These are phyloP conservation scores for Oldenlandia corymbosa DNA, from an alignment of 257 asterid species.

Conservation along the genomic window DNA sequence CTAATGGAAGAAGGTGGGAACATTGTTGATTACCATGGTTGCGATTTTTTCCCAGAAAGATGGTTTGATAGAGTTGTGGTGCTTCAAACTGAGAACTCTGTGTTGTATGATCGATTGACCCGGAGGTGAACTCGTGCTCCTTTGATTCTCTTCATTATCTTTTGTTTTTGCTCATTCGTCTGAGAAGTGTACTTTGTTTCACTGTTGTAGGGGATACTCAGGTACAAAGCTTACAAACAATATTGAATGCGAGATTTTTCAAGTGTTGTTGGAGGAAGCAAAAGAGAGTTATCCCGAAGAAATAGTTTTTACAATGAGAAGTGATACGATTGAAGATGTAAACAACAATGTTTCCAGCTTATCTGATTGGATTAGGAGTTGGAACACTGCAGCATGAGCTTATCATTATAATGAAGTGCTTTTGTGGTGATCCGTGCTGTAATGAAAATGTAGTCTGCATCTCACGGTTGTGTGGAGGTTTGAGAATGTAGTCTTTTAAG, in stretches of 20 bases:
- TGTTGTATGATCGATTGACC: constrained; percentile 69
- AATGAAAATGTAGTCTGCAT: no score
- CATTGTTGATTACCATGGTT: constrained; percentile 94
- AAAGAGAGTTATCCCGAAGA: constrained; percentile 75
- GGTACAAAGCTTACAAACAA: constrained; percentile 78
- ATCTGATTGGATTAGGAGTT: constrained; percentile 59
- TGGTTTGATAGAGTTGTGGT: constrained; percentile 86
- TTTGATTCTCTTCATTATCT: background rate
- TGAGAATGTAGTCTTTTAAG: no score
- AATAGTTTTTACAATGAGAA: constrained; percentile 57
- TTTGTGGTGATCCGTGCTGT: no score
- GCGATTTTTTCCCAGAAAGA: constrained; percentile 93
- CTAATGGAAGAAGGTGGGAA: constrained; percentile 89
- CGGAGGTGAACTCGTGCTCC: constrained; percentile 39
- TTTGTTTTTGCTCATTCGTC: background rate
- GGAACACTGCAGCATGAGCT: constrained; percentile 34
- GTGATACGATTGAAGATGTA: constrained; percentile 62
- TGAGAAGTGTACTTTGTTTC: constrained; percentile 25
- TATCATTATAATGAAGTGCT: no score
- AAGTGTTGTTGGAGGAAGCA: constrained; percentile 84
- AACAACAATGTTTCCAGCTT: constrained; percentile 41
- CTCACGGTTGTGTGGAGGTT: no score
- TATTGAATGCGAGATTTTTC: constrained; percentile 84
- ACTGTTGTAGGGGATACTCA: constrained; percentile 61
- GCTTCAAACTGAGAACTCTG: constrained; percentile 69